Evolutionary conservation across 2,329 filamentous ascomycete species (phyloP), one percentile per base, ranked within the genome.

Genomic region (Sordariomycetes sp.): DNA sequence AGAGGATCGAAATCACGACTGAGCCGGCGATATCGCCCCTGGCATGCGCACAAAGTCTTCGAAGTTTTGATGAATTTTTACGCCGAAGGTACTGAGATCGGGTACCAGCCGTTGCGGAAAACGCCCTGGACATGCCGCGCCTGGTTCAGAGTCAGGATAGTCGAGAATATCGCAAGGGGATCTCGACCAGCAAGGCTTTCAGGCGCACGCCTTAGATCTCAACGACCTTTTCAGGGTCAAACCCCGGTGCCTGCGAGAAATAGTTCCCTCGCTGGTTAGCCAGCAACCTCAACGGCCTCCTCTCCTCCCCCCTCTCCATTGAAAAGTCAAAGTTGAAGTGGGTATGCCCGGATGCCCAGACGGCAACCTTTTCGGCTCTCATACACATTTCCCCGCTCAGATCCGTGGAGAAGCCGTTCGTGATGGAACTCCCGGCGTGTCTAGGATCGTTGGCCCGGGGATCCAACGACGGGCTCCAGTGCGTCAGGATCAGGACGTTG

Each of bases 341-440:
- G 10, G 74, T 77, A 61, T 78, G 74, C 1, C 75, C 74, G 64
- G 75, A 77, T 1, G 69, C 74, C 74, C 74, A 77, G 2, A 74
- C 20, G 35, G 63, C 65, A 2, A 77, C 74, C 3, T 59, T 64
- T 1, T 57, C 58, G 56, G 64, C 68, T 25, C 55, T 66, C 71
- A 70, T 76, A 57, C 73, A 75, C 10, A 56, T 22, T 54, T 76
- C 65, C 2, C 39, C 57, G 0, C 61, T 64, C 52, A 77, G 61
- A 61, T 76, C 70, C 2, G 73, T 76, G 22, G 69, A 65, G 60
- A 77, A 77, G 2, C 65, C 72, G 1, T 65, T 61, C 12, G 36
- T 15, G 36, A 42, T 42, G 69, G 53, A 56, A 60, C 1, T 60
- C 60, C 0, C 70, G 63, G 3, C 67, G 62, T 1, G 60, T 15